Evolutionary conservation across 805 yeast genomes (phyloP).

Genomic region (Metschnikowia rubicola): DNA sequence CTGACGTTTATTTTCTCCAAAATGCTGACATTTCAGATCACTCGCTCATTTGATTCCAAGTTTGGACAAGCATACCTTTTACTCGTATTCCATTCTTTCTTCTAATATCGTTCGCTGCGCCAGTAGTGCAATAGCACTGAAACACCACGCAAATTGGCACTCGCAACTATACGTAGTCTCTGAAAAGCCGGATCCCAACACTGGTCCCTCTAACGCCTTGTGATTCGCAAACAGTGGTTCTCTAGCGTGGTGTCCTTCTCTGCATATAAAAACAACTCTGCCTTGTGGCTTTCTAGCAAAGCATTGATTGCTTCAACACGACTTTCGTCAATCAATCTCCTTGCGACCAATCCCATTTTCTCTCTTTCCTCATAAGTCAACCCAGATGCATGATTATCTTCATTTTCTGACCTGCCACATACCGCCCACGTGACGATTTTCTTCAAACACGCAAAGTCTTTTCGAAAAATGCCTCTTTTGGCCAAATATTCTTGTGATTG

Average conservation of each 20-base stretch:
- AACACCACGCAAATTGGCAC: too few relatives aligned
- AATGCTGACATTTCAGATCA: too few relatives aligned
- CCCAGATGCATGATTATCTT: conserved; percentile 45
- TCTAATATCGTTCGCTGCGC: background rate
- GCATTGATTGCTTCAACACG: conserved; percentile 48
- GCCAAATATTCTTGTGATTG: conserved; percentile 41
- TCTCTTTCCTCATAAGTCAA: conserved; percentile 48
- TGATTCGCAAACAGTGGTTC: conserved; percentile 52
- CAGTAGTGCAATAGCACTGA: background rate
- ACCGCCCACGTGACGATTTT: conserved; percentile 89
- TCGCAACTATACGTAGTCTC: too few relatives aligned
- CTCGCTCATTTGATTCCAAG: too few relatives aligned
- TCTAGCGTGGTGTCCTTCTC: conserved; percentile 59
- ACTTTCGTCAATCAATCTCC: conserved; percentile 74
- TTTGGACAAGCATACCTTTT: too few relatives aligned
- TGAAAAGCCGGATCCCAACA: too few relatives aligned
- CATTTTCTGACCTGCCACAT: conserved; percentile 51
- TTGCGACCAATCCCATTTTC: conserved; percentile 59
- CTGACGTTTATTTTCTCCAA: too few relatives aligned
- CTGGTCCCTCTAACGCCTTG: background rate
- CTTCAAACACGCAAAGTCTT: conserved; percentile 47
- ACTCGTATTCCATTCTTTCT: too few relatives aligned
- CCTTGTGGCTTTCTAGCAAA: conserved; percentile 36
- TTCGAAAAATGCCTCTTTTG: conserved; percentile 29
- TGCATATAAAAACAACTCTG: conserved; percentile 58